These are phyloP conservation scores for Solanum hybrid DNA, from an alignment of 305 asterid genomes.

Conservation along the genomic window DNA sequence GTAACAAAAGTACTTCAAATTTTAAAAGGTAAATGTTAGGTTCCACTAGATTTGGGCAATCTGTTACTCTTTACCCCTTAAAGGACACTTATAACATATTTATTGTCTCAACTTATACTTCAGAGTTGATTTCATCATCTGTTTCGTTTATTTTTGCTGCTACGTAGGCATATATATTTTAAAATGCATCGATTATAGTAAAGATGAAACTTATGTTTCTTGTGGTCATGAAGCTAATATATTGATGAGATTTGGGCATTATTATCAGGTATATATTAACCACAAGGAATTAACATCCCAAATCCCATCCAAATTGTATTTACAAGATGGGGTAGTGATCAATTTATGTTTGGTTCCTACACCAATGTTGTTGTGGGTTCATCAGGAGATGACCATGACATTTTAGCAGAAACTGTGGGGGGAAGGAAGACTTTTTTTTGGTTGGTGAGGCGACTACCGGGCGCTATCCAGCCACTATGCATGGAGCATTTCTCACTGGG, in stretches of 20 bases:
- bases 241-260: background rate
- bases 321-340: background rate
- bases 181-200: background rate
- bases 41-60: background rate
- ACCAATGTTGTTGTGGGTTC: conserved; percentile 89
- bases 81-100: too few species aligned
- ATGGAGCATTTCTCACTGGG: background rate
- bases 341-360: conserved; percentile 40
- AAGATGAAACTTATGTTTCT: background rate
- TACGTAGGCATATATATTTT: background rate
- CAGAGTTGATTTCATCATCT: too few species aligned
- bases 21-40: background rate
- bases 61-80: too few species aligned
- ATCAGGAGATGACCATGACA: conserved; percentile 42
- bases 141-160: too few species aligned
- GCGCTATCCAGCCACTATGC: background rate
- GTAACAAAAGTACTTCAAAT: background rate
- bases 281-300: conserved; percentile 81
- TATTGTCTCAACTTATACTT: too few species aligned
- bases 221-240: background rate
- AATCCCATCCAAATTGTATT: conserved; percentile 34
- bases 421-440: background rate
- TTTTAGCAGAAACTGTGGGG: conserved; percentile 15
- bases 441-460: too few species aligned
- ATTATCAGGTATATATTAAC: conserved; percentile 62